Base-by-base conservation (phyloP, 148 eudicot species). In the Diospyros kaki region DNA sequence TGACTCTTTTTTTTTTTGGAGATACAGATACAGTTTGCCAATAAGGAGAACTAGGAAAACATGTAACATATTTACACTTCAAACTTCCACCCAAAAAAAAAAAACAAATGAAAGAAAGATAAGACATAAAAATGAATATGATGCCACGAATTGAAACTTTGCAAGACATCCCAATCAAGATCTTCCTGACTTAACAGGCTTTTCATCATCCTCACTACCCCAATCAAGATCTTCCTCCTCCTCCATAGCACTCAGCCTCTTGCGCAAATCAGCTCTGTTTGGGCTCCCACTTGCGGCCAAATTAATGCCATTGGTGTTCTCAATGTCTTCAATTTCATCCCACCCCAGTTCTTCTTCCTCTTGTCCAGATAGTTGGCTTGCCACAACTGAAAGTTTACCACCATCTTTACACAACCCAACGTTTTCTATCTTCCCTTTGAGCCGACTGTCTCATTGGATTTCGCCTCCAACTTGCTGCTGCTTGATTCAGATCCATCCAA, bases 321-420 rank as follows among this genome's bases (percentile, higher is more conserved):
- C 86, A 44, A 85, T 74, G 75, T 85, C 81, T 69, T 83, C 90
- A 73, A 85, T 87, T 72, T 87, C 88, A 83, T 87, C 90, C 90
- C 90, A 87, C n/a, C 82, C 83, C 44, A 82, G 76, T n/a, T 86
- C 87, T 17, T 84, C 90, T 15, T 87, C 90, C 46, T 81, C 92
- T 55, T 74, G 81, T 17, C 76, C 60, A 7, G 87, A 81, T 2
- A 76, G 77, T 77, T 84, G 89, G 62, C 78, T 86, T 1, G 89
- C 82, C 40, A 88, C 82, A 72, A 84, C 80, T 2, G 91, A 84
- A 46, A 83, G 66, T 55, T 86, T 91, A 81, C 86, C 28, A 28
- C 28, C 82, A 40, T 87, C 85, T 78, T 81, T 77, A 44, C 88
- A 45, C 5, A 58, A 80, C 43, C 73, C 77, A 14, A 38, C 64